Evolutionary conservation across 768 basidiomycete genomes (phyloP), one percentile per base, ranked within the genome.

Genomic region (Collybia nuda): DNA sequence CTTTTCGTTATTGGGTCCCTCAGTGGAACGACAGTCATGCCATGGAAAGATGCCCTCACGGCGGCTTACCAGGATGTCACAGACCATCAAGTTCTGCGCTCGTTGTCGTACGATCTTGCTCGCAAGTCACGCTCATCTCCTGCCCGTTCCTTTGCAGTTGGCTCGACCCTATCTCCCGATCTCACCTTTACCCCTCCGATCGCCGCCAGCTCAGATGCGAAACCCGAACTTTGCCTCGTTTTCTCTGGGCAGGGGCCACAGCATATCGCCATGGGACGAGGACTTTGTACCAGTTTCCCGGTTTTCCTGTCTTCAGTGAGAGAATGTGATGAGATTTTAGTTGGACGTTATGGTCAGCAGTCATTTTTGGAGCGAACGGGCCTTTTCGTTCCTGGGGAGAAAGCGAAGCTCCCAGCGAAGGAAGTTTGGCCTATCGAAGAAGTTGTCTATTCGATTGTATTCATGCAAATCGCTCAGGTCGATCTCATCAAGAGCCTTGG

Each of bases 401-500:
- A 15, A 23, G 15, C 23, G 23, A 23, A 26, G 23, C 42, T 44
- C 26, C 19, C 42, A 6, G 42, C 19, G 15, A 19, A 44, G 24
- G 24, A 12, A 18, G 21, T 39, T 40, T 51, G 50, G 50, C 43
- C 44, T 46, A 39, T 51, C 11, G 22, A 51, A 45, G 50, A 51
- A 17, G 44, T 45, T 17, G 28, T 51, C 23, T 51, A 51, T 39
- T 46, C 50, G 12, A 51, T 51, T 38, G 44, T 51, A 24, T 51
- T 51, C 26, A 45, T 47, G 50, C 50, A 51, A 26, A 12, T 51
- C 18, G 50, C 50, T n/a, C 38, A 46, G 14, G 50, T 51, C 14
- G 50, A 51, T 44, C 50, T 51, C 28, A 15, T 51, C 28, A 44
- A 41, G 40, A 45, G 40, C 23, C 36, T 51, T 18, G 50, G 43